phyloP scores from a whole-genome alignment of 805 yeast genomes.

The Saccharomyces jurei region DNA sequence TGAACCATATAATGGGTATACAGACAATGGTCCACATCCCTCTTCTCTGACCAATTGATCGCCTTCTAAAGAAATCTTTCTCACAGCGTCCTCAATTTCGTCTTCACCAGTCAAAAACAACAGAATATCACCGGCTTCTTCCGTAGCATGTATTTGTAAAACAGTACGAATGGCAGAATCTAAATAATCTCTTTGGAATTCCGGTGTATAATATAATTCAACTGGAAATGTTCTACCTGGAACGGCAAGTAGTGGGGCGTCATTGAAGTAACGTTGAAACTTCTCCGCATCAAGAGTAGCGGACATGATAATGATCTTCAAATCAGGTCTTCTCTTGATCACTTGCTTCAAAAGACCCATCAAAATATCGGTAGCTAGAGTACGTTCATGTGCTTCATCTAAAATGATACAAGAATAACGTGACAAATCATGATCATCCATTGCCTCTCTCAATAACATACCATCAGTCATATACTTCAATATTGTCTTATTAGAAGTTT shows the following conservation, averaged over 20 bases:
- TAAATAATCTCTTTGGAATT: constrained; percentile 87
- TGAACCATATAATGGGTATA: constrained; percentile 93
- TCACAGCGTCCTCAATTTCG: constrained; percentile 94
- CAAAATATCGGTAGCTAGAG: constrained; percentile 89
- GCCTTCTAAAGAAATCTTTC: constrained; percentile 78
- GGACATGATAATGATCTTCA: constrained; percentile 91
- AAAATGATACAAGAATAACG: constrained; percentile 83
- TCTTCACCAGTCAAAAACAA: constrained; percentile 93
- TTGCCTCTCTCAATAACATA: constrained; percentile 93
- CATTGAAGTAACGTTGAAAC: constrained; percentile 80
- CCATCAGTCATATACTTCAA: constrained; percentile 98
- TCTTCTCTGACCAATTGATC: constrained; percentile 86
- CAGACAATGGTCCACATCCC: constrained; percentile 79
- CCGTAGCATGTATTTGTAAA: constrained; percentile 93
- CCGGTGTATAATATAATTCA: constrained; percentile 94
- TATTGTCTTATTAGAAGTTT: constrained; percentile 69
- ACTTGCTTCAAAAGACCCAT: constrained; percentile 92
- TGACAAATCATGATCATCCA: constrained; percentile 82
- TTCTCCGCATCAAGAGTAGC: constrained; percentile 97
- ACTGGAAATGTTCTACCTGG: constrained; percentile 98
- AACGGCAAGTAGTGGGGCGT: constrained; percentile 90
- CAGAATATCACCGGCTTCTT: constrained; percentile 84
- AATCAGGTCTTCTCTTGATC: constrained; percentile 69
- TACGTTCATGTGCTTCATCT: constrained; percentile 98
- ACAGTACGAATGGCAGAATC: constrained; percentile 95